A percentile compares a stretch with the other conserved stretches of the same genome.
Evolutionary conservation across 83 land plant species (phyloP).

Genomic region (Picea mariana): DNA sequence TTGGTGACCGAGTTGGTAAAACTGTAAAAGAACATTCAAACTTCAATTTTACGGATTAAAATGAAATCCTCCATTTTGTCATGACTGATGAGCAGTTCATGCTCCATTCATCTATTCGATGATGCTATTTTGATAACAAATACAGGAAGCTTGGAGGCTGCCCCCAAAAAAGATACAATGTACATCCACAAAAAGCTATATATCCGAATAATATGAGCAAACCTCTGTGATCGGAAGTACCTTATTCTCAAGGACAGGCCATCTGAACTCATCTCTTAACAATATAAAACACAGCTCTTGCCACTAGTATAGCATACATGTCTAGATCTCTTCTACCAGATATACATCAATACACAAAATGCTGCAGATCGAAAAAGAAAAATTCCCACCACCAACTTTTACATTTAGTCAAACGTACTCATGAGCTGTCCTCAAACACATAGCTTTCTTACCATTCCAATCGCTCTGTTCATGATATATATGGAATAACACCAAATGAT

Average conservation of each 20-base stretch:
- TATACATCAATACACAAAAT: conserved; percentile 2
- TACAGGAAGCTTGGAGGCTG: background rate
- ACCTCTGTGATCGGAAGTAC: background rate
- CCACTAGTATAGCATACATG: background rate
- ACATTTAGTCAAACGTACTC: background rate
- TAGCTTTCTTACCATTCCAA: conserved; percentile 1
- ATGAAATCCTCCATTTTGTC: background rate
- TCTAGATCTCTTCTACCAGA: background rate
- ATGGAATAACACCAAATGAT: conserved; percentile 5
- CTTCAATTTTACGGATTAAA: conserved; percentile 1
- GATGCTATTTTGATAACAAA: background rate
- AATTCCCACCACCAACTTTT: background rate
- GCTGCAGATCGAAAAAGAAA: background rate
- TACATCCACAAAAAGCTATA: conserved; percentile 7
- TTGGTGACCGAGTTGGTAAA: too few relatives aligned
- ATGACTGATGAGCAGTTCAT: background rate
- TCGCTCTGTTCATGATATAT: background rate
- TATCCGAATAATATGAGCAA: background rate
- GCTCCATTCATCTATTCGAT: background rate
- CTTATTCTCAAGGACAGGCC: background rate
- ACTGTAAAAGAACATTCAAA: background rate
- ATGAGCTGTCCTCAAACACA: background rate
- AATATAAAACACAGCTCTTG: conserved; percentile 16
- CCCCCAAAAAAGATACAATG: background rate
- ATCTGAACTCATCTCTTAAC: background rate